Evolutionary conservation across 1,284 basidiomycete genomes (phyloP), one percentile per base, ranked within the genome.

Genomic region (Phaffia rhodozyma): DNA sequence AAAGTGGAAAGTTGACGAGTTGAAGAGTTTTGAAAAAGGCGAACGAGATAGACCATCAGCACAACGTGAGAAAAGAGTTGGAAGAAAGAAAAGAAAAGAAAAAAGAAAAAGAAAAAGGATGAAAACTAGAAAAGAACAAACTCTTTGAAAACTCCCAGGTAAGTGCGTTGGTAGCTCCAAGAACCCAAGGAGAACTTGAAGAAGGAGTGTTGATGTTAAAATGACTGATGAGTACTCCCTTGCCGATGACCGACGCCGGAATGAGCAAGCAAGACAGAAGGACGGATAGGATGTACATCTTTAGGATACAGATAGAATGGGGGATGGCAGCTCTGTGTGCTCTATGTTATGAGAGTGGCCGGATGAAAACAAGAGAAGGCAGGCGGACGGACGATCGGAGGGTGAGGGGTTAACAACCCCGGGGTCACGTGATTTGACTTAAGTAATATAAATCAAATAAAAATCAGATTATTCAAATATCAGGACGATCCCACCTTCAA

Each of bases 141-240:
- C 62, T 58, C 21, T 60, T 58, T 11, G 62, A 52, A 27, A 43
- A 55, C 3, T 32, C 47, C 62, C 62, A 64, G 9, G 52, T 49
- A 34, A 64, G 57, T 25, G 62, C 47, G 30, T 64, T 64, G 13
- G 53, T 13, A 3, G 32, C 56, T n/a, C 43, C 53, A 5, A 38
- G 56, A 27, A 50, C 23, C 62, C 62, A 64, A 11, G 62, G 62
- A 43, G 50, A 54, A 5, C 5, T 49, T 6, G 32, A 54, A 18
- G 62, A 60, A 2, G 62, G 62, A 0, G 29, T 48, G 50, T 34
- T 47, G 62, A 64, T 64, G 53, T 55, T 25, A 30, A 64, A 64
- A 55, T 64, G 62, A 49, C 51, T 64, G 58, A 68, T 65, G 57
- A 67, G 29, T 63, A 63, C 21, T 57, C 66, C 58, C 53, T 60